Evolutionary conservation across 2,329 filamentous ascomycete species (phyloP), one percentile per base, ranked within the genome.

Genomic region (Monilinia aucupariae): DNA sequence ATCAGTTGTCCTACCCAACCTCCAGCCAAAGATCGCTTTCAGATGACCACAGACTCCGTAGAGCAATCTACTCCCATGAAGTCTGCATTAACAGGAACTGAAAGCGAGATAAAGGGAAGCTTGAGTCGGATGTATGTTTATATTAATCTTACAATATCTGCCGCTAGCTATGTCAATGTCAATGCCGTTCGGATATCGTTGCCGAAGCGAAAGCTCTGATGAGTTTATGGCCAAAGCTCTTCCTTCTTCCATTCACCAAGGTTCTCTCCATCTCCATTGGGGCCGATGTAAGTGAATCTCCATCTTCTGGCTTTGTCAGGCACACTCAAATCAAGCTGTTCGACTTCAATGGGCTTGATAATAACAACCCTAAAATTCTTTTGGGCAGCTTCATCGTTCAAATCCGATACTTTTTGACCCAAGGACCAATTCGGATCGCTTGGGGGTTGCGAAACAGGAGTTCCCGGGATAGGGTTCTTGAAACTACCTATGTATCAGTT

Each of bases 301-400:
- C 81, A 82, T 66, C 87, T 78, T 61, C 80, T 77, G n/a, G 79
- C 76, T 68, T 79, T 82, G 30, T 78, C 79, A 0, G 84, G 81
- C 70, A 86, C 81, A 63, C 77, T 82, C 32, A 90, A 72, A 74
- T 90, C 85, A 30, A 86, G 75, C 67, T 80, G 78, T 73, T 90
- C 86, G 17, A 91, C 84, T 66, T 84, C 81, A 59, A 85, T 82
- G 0, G 96, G 87, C 55, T 87, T 85, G 73, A 99, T 94, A 72
- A 94, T 86, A 4, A 96, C 90, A 0, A 96, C 90, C 60, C 93
- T 78, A 73, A 90, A 90, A 73, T 90, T 86, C 69, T 77, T 78
- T 68, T 86, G 79, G 17, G 86, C 85, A 64, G 84, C 74, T 13
- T 77, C 70, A 70, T 97, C 91, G 51, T 90, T 76, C 20, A 84